Evolutionary conservation across 2,329 filamentous ascomycete species (phyloP).

Genomic region (Cercospora canescens): DNA sequence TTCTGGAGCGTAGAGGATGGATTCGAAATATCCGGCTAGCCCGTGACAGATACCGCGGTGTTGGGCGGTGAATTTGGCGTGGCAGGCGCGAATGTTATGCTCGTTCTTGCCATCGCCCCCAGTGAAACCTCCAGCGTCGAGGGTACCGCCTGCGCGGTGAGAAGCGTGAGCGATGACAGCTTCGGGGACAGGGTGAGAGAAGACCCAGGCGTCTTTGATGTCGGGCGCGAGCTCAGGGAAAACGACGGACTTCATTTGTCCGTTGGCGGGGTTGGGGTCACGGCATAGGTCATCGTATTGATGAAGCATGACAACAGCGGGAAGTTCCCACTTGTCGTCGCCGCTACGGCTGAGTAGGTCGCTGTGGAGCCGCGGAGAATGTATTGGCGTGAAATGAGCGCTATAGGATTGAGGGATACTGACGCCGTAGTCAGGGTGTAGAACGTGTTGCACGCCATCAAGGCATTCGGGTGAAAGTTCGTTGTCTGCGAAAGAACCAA

Average conservation of each 20-base stretch:
- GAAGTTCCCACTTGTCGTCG: constrained; percentile 77
- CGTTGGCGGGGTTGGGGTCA: not conserved
- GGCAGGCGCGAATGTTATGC: constrained; percentile 82
- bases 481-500: constrained; percentile 95
- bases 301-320: constrained; percentile 91
- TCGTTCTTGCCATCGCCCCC: constrained; percentile 82
- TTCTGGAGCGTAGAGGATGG: constrained; percentile 71
- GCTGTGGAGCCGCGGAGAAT: constrained; percentile 79
- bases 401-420: constrained; percentile 94
- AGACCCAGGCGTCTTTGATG: constrained; percentile 80
- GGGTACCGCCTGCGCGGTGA: constrained; percentile 62
- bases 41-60: constrained; percentile 86
- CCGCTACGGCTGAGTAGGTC: constrained; percentile 69
- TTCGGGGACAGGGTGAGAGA: constrained; percentile 70
- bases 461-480: constrained; percentile 95
- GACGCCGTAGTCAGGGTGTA: constrained; percentile 79
- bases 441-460: constrained; percentile 89
- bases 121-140: constrained; percentile 69
- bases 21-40: constrained; percentile 92
- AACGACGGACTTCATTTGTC: constrained; percentile 6
- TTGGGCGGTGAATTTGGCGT: constrained; percentile 74
- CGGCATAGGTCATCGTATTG: constrained; percentile 79
- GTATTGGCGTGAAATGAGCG: constrained; percentile 88
- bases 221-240: constrained; percentile 33
- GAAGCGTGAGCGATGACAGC: constrained; percentile 57